Percentiles rank a stretch among this genome's conserved stretches.
Evolutionary conservation across 768 basidiomycete genomes (phyloP).

Genomic region (Russula virescens): DNA sequence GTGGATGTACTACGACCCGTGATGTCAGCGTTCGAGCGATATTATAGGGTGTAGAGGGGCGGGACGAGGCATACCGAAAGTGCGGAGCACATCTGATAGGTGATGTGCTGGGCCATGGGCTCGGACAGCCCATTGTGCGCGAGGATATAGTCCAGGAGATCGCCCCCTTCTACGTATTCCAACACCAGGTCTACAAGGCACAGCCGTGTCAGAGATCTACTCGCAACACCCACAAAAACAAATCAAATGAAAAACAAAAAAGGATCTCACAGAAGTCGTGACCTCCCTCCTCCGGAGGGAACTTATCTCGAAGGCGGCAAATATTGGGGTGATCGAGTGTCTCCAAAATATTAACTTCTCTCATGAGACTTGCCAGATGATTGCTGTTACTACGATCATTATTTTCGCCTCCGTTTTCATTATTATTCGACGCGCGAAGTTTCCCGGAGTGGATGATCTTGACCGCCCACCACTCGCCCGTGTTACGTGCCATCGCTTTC

Average conservation of each 20-base stretch:
- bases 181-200: conserved; percentile 60
- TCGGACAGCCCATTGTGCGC: conserved; percentile 52
- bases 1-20: conserved; percentile 53
- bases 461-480: conserved; percentile 75
- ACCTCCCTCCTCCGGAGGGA: conserved; percentile 50
- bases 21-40: neutral
- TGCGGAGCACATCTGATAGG: conserved; percentile 79
- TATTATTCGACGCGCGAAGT: conserved; percentile 32
- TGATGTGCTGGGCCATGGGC: conserved; percentile 56
- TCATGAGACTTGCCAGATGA: conserved; percentile 40
- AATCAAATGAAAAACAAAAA: too few relatives aligned
- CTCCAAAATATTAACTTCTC: conserved; percentile 78
- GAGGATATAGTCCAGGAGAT: conserved; percentile 78
- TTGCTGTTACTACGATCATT: neutral
- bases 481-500: conserved; percentile 66
- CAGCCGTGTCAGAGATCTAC: neutral
- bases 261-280: conserved; percentile 45
- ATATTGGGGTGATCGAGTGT: conserved; percentile 76
- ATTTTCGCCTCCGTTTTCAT: neutral
- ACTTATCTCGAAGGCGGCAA: conserved; percentile 72
- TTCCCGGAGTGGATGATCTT: conserved; percentile 70
- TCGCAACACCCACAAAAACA: neutral
- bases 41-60: too few relatives aligned
- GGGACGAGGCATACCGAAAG: conserved; percentile 47
- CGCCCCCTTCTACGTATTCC: conserved; percentile 83